Evolutionary conservation across 345 rosid genomes (phyloP).

Genomic region (Salix exigua): DNA sequence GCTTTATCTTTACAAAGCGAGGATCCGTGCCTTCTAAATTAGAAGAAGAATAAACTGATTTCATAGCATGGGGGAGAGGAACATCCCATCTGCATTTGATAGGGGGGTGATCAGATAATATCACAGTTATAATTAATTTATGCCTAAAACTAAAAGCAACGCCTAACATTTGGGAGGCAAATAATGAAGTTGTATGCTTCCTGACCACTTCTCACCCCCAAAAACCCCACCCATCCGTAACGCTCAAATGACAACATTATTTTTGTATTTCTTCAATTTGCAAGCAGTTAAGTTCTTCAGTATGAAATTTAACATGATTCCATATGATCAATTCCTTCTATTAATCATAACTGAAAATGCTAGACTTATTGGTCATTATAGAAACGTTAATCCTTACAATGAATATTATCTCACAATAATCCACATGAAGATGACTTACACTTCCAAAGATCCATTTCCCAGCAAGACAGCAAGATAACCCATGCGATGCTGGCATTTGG

Average conservation of each 20-base stretch:
- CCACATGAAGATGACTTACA: slow-evolving; percentile 47
- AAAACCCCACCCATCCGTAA: too few species aligned
- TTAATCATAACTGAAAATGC: neutral
- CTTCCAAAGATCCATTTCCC: slow-evolving; percentile 91
- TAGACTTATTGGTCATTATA: neutral
- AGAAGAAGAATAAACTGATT: slow-evolving; percentile 51
- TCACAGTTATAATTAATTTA: slow-evolving; percentile 5
- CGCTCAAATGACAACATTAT: too few species aligned
- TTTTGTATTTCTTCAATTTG: neutral
- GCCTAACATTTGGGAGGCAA: neutral
- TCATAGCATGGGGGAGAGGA: slow-evolving; percentile 60
- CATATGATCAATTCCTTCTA: neutral
- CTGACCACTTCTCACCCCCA: too few species aligned
- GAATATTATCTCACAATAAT: neutral
- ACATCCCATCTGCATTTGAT: slow-evolving; percentile 87
- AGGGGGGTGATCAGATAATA: slow-evolving; percentile 14
- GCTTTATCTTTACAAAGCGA: slow-evolving; percentile 75
- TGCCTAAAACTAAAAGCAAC: slow-evolving; percentile 2
- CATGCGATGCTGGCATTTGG: slow-evolving; percentile 55
- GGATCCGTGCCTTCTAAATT: slow-evolving; percentile 68
- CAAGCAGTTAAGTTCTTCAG: neutral
- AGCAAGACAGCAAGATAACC: slow-evolving; percentile 91
- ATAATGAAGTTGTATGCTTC: too few species aligned
- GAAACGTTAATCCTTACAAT: neutral
- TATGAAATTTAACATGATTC: neutral